Conservation (phyloP, 2,329 filamentous ascomycete species). For the Nemania abortiva region DNA sequence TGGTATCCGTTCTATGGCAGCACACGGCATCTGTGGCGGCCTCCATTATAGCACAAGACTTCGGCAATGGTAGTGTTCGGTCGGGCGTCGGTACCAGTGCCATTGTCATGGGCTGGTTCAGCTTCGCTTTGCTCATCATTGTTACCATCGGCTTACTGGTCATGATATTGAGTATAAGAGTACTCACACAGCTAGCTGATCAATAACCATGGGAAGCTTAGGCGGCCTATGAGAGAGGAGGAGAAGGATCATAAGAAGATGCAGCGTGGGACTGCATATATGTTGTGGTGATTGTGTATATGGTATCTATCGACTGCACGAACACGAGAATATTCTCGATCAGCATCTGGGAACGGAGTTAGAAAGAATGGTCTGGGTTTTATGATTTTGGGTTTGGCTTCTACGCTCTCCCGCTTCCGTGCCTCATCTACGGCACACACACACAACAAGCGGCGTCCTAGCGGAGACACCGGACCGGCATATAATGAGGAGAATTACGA, state of each 20-base stretch:
- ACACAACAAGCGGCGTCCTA: background rate
- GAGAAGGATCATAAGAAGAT: background rate
- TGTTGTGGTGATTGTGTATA: constrained; percentile 37
- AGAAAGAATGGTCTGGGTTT: constrained; percentile 44
- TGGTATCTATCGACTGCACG: constrained; percentile 34
- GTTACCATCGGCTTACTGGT: constrained; percentile 95
- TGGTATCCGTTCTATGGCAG: constrained; percentile 86
- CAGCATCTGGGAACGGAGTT: constrained; percentile 49
- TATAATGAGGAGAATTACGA: constrained; percentile 30
- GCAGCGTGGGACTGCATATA: constrained; percentile 25
- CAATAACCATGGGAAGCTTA: constrained; percentile 37
- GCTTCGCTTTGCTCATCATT: constrained; percentile 91
- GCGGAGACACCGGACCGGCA: constrained; percentile 23
- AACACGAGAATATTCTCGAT: constrained; percentile 40
- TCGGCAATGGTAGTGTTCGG: constrained; percentile 54
- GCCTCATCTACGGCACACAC: background rate
- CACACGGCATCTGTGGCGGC: constrained; percentile 97
- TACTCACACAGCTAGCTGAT: constrained; percentile 73
- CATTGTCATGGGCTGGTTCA: constrained; percentile 98
- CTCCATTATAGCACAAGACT: constrained; percentile 78
- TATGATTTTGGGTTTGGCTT: constrained; percentile 27
- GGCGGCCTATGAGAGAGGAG: background rate
- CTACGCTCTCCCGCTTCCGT: constrained; percentile 17
- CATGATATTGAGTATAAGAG: constrained; percentile 94
- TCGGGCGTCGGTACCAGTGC: constrained; percentile 72